These are phyloP conservation scores for Ceratocystis papillata DNA, from an alignment of 2,329 filamentous ascomycete species.

Conservation along the genomic window DNA sequence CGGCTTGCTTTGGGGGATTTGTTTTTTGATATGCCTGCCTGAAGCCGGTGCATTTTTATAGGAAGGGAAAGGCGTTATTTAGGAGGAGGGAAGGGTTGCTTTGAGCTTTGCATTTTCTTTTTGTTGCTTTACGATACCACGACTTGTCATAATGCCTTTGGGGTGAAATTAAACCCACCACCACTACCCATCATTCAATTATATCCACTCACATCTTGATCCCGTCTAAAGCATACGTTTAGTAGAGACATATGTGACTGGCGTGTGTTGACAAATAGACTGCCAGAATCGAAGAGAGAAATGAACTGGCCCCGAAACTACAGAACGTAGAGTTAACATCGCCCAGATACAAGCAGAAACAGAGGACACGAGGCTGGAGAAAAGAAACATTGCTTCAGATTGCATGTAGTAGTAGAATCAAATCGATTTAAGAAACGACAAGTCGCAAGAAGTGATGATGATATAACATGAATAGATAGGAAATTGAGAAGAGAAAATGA, in stretches of 20 bases:
- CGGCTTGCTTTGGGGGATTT: background rate
- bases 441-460: background rate
- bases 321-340: background rate
- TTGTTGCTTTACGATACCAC: slow-evolving; percentile 22
- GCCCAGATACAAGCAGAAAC: background rate
- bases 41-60: slow-evolving; percentile 10
- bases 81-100: background rate
- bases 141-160: background rate
- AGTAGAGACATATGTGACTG: too few relatives aligned
- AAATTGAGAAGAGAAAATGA: background rate
- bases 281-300: too few relatives aligned
- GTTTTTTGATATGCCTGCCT: background rate
- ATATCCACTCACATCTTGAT: background rate
- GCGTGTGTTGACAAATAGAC: too few relatives aligned
- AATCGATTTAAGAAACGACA: slow-evolving; percentile 5
- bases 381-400: background rate
- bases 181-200: background rate
- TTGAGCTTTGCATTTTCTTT: background rate
- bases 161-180: background rate
- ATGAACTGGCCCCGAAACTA: too few relatives aligned
- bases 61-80: slow-evolving; percentile 11
- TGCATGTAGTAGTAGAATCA: background rate
- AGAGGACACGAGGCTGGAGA: too few relatives aligned
- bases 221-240: too few relatives aligned
- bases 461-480: slow-evolving; percentile 7